phyloP scores from a whole-genome alignment of 805 yeast genomes.

The Ogataea pilisensis region DNA sequence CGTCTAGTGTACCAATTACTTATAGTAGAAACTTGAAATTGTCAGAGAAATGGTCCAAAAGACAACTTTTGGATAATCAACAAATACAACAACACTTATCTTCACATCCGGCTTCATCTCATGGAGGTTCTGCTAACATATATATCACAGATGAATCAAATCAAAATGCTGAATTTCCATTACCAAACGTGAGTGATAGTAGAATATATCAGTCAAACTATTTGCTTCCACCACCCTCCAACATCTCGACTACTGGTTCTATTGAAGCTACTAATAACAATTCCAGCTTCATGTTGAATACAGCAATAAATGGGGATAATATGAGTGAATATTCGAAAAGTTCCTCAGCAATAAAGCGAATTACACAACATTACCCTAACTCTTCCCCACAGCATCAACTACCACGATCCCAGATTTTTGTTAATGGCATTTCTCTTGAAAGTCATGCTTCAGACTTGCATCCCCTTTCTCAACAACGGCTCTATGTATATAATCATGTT shows the following conservation, averaged over 20 bases:
- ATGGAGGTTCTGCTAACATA: too few relatives aligned
- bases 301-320: constrained; percentile 2
- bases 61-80: constrained; percentile 2
- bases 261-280: background rate
- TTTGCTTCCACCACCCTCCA: constrained; percentile 2
- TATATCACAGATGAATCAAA: background rate
- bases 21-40: background rate
- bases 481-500: too few relatives aligned
- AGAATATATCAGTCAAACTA: background rate
- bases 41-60: too few relatives aligned
- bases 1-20: background rate
- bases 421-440: too few relatives aligned
- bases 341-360: constrained; percentile 7
- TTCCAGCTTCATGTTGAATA: background rate
- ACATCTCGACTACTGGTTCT: background rate
- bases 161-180: background rate
- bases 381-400: constrained; percentile 8
- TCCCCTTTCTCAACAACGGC: too few relatives aligned
- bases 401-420: too few relatives aligned
- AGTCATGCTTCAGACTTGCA: too few relatives aligned
- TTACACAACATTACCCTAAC: constrained; percentile 3
- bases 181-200: background rate
- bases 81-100: too few relatives aligned
- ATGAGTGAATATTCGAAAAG: constrained; percentile 9
- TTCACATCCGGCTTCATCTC: too few relatives aligned